Evolutionary conservation across 2,329 filamentous ascomycete species (phyloP).

Genomic region (Penicillium sp.): DNA sequence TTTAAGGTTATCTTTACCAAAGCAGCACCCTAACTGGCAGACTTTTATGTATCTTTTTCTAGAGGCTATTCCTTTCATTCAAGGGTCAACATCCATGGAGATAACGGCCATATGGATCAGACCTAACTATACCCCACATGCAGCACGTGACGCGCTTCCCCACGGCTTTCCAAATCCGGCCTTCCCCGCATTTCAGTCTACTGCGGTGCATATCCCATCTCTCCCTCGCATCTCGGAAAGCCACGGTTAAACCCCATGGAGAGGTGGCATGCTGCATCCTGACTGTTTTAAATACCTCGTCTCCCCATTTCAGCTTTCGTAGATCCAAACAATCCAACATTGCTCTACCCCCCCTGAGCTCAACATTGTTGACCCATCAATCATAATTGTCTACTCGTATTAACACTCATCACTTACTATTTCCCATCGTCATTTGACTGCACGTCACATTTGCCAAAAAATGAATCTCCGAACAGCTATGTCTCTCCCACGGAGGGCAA

Average conservation of each 20-base stretch:
- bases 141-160: conserved; percentile 16
- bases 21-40: no score
- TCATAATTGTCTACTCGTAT: background rate
- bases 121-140: no score
- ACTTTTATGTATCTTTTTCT: no score
- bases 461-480: conserved; percentile 16
- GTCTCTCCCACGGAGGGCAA: conserved; percentile 6
- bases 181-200: conserved; percentile 10
- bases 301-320: background rate
- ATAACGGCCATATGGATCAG: no score
- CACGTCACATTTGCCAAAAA: background rate
- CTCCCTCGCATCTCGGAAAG: conserved; percentile 12
- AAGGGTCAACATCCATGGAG: background rate
- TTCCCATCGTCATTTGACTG: background rate
- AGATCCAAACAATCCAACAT: background rate
- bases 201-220: background rate
- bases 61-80: no score
- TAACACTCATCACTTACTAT: background rate
- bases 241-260: conserved; percentile 11
- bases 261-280: background rate
- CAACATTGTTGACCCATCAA: background rate
- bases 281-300: conserved; percentile 2
- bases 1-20: no score
- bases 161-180: conserved; percentile 3
- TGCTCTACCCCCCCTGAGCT: background rate